phyloP scores from a whole-genome alignment of 768 basidiomycete genomes.

The Leccinum ochraceum region DNA sequence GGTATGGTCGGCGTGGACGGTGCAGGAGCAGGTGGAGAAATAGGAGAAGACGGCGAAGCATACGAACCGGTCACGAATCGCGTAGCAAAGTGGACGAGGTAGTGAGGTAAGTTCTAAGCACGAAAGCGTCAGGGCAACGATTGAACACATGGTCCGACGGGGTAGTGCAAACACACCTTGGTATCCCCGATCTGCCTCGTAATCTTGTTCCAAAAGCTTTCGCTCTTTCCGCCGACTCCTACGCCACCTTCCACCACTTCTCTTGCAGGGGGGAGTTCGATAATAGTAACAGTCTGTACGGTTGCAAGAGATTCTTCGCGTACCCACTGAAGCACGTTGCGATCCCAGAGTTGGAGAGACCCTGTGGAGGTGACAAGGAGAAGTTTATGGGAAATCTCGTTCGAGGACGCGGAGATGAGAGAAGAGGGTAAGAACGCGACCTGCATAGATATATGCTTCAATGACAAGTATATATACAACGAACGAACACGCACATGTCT shows the following conservation, averaged over 20 bases:
- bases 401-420: constrained; percentile 33
- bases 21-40: constrained; percentile 21
- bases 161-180: constrained; percentile 41
- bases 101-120: constrained; percentile 68
- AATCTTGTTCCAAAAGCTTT: constrained; percentile 53
- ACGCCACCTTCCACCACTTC: constrained; percentile 24
- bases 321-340: constrained; percentile 63
- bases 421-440: constrained; percentile 50
- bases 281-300: constrained; percentile 63
- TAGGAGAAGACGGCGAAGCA: constrained; percentile 44
- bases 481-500: constrained; percentile 48
- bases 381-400: constrained; percentile 40
- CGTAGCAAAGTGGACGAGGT: constrained; percentile 60
- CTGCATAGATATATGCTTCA: constrained; percentile 31
- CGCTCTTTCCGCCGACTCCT: constrained; percentile 23
- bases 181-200: constrained; percentile 59
- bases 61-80: constrained; percentile 75
- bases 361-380: constrained; percentile 75
- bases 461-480: not conserved
- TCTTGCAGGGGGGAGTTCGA: constrained; percentile 70
- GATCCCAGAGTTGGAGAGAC: constrained; percentile 72
- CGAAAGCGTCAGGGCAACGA: not conserved
- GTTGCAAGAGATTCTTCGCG: constrained; percentile 79
- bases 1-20: constrained; percentile 19
- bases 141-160: not conserved